Evolutionary conservation across 2,329 filamentous ascomycete genomes (phyloP), one percentile per base, ranked within the genome.

Genomic region (Dothistroma septosporum): DNA sequence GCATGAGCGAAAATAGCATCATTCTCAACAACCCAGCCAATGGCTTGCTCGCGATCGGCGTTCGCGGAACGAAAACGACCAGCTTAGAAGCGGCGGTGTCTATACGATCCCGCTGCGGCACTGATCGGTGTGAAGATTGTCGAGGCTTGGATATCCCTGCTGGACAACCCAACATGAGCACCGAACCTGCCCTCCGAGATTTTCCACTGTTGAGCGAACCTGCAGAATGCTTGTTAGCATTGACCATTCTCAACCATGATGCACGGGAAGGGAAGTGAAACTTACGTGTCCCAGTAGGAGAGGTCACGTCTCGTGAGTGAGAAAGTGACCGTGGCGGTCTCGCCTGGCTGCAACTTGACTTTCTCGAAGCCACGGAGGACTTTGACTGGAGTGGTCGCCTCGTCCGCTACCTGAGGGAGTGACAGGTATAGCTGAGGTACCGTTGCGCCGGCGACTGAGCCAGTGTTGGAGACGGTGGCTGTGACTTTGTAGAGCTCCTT

Each of bases 391-490:
- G 52, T 64, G 75, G 73, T 21, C 46, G 50, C 59, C 75, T 75
- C 32, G n/a, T 53, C 81, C 58, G 75, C 73, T 48, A 64, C 90
- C 31, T 63, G 62, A 2, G 70, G 71, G 6, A 72, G 65, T 47
- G 61, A 53, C 14, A 73, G 74, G 65, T 84, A 84, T 5, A 86
- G 70, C 67, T 87, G 84, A 1, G 80, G 79, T 1, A 87, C 82
- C 11, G 82, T 82, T 41, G 80, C 80, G 44, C 63, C 65, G 28
- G 81, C 82, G 1, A 76, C 72, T 61, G 69, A 66, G 1, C 90
- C 90, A 0, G 80, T 82, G 70, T 94, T 94, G 4, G 76, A 81
- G 1, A 93, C 76, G 0, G 76, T 80, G 5, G 84, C 81, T 1
- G 79, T 77, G 16, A 90, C 75, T 24, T 74, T 73, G 65, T 83